A percentile compares a stretch with the other conserved stretches of the same genome.
These are phyloP conservation scores for Blastobotrys indianensis DNA, from an alignment of 1,139 yeast genomes.

Conservation along the genomic window DNA sequence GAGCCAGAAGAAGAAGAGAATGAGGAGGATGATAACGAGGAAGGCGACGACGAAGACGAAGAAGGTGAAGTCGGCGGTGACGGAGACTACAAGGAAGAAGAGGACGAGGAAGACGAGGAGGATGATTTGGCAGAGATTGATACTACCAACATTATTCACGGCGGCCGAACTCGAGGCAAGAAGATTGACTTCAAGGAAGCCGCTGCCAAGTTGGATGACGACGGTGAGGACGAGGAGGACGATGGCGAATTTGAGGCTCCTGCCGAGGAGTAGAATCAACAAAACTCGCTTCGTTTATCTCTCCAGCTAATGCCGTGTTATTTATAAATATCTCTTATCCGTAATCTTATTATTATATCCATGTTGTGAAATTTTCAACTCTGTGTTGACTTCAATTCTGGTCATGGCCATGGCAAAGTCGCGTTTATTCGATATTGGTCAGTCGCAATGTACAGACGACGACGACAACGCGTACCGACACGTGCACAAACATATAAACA, in stretches of 20 bases:
- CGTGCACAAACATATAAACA: too few relatives aligned
- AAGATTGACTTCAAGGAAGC: constrained; percentile 83
- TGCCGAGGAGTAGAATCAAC: constrained; percentile 32
- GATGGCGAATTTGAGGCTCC: constrained; percentile 33
- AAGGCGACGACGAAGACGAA: constrained; percentile 36
- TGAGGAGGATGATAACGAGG: constrained; percentile 36
- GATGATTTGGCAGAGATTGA: constrained; percentile 84
- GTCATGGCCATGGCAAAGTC: too few relatives aligned
- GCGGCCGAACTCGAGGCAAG: constrained; percentile 88
- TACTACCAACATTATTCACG: constrained; percentile 73
- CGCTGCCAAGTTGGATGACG: constrained; percentile 57
- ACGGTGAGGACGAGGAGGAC: constrained; percentile 27
- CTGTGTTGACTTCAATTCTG: too few relatives aligned
- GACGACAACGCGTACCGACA: too few relatives aligned
- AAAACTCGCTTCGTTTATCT: too few relatives aligned
- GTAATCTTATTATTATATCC: too few relatives aligned
- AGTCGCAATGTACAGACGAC: too few relatives aligned
- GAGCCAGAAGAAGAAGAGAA: constrained; percentile 24
- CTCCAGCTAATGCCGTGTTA: too few relatives aligned
- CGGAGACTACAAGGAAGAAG: constrained; percentile 22
- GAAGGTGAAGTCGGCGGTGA: constrained; percentile 26
- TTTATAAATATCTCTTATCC: too few relatives aligned
- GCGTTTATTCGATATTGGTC: too few relatives aligned
- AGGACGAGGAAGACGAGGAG: constrained; percentile 50
- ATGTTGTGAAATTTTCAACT: too few relatives aligned